Evolutionary conservation across 768 basidiomycete species (phyloP).

Genomic region (Collybia nuda): DNA sequence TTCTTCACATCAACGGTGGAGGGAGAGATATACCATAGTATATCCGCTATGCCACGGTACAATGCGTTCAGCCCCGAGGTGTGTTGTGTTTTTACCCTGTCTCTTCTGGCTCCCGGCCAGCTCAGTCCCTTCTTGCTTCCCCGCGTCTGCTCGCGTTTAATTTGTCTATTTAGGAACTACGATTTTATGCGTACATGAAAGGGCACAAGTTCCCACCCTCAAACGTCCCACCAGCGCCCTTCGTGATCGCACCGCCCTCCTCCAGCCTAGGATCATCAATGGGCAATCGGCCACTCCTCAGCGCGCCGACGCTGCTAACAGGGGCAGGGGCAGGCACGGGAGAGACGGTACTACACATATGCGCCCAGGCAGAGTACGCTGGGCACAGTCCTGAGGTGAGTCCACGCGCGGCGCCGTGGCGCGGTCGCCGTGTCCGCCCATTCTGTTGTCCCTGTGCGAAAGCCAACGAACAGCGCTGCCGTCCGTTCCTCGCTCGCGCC

Average conservation of each 20-base stretch:
- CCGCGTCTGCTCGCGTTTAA: not conserved
- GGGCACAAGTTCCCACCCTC: slow-evolving; percentile 32
- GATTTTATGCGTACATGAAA: slow-evolving; percentile 36
- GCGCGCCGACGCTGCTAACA: slow-evolving; percentile 10
- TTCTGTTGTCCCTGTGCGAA: too few species aligned
- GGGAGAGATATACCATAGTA: slow-evolving; percentile 31
- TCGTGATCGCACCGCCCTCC: slow-evolving; percentile 9
- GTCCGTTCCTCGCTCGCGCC: not conserved
- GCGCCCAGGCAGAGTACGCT: slow-evolving; percentile 32
- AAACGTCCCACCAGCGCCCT: slow-evolving; percentile 24
- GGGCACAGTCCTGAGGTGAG: slow-evolving; percentile 52
- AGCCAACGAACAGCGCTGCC: not conserved
- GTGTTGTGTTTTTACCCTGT: slow-evolving; percentile 11
- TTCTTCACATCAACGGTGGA: slow-evolving; percentile 12
- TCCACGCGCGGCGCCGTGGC: not conserved
- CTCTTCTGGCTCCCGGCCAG: not conserved
- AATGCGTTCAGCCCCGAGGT: slow-evolving; percentile 42
- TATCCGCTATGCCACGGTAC: slow-evolving; percentile 36
- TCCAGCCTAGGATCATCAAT: not conserved
- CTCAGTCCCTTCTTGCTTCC: not conserved
- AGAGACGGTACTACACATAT: slow-evolving; percentile 37
- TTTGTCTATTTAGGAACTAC: slow-evolving; percentile 36
- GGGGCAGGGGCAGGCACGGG: slow-evolving; percentile 25
- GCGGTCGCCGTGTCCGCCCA: too few species aligned
- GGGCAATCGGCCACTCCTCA: not conserved